Percentiles rank a stretch among this genome's conserved stretches.
phyloP scores from a whole-genome alignment of 495 filamentous ascomycete genomes.

The Cladorrhinum samala region DNA sequence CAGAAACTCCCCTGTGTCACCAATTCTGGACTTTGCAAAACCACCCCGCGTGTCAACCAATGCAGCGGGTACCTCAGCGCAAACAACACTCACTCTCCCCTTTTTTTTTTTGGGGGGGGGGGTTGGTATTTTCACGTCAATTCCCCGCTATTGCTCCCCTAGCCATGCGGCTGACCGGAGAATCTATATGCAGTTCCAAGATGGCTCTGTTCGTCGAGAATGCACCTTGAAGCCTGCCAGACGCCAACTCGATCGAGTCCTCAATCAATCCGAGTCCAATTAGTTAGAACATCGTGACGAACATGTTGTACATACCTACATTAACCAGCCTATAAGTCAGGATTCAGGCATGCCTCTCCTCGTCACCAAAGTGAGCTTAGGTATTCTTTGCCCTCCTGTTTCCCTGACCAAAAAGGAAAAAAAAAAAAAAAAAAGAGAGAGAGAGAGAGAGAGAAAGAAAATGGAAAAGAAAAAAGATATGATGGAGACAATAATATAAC shows the following conservation, averaged over 20 bases:
- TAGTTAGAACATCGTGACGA: slow-evolving; percentile 53
- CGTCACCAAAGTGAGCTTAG: no score
- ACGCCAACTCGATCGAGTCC: slow-evolving; percentile 34
- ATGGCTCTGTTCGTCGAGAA: slow-evolving; percentile 58
- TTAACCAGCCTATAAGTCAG: no score
- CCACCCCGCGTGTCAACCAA: slow-evolving; percentile 48
- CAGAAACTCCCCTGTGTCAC: slow-evolving; percentile 48
- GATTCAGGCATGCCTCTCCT: no score
- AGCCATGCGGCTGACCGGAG: slow-evolving; percentile 52
- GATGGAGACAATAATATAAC: no score
- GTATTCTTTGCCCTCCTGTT: no score
- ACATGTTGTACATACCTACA: no score
- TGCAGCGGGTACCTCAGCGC: slow-evolving; percentile 53
- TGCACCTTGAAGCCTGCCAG: slow-evolving; percentile 56
- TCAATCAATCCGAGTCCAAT: slow-evolving; percentile 48
- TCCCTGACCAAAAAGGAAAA: no score
- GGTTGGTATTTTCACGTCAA: no score
- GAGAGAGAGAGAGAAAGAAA: no score
- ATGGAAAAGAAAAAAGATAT: no score
- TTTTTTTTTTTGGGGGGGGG: slow-evolving; percentile 55
- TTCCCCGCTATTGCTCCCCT: slow-evolving; percentile 46
- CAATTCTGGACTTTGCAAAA: slow-evolving; percentile 53
- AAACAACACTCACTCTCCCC: slow-evolving; percentile 47
- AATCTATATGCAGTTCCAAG: slow-evolving; percentile 54
- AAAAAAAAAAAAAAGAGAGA: no score